Percentiles rank a stretch among this genome's conserved stretches.
Evolutionary conservation across 768 basidiomycete species (phyloP).

Genomic region (Lactarius indigo): DNA sequence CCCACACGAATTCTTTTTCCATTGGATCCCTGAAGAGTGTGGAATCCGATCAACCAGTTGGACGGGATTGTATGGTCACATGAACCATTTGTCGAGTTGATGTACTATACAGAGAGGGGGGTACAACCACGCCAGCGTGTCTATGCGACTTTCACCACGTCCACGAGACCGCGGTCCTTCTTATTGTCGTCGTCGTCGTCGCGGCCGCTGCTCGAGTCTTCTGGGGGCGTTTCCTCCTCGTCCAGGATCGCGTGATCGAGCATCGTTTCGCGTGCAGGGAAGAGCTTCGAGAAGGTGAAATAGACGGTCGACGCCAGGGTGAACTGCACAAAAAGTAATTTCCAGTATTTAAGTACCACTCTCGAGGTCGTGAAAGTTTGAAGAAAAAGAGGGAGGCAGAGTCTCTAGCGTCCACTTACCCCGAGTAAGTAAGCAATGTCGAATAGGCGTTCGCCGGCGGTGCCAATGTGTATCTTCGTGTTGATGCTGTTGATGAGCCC

Average conservation of each 20-base stretch:
- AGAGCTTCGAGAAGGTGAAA: slow-evolving; percentile 19
- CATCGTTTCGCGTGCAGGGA: slow-evolving; percentile 23
- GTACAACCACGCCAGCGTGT: background rate
- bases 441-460: slow-evolving; percentile 48
- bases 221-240: background rate
- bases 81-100: background rate
- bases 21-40: background rate
- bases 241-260: slow-evolving; percentile 21
- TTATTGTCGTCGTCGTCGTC: background rate
- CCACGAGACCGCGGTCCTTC: background rate
- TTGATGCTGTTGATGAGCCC: slow-evolving; percentile 78
- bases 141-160: background rate
- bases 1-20: background rate
- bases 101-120: background rate
- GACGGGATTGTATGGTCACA: background rate
- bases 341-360: background rate
- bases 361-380: background rate
- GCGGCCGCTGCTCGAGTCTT: background rate
- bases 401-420: slow-evolving; percentile 34
- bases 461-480: slow-evolving; percentile 56
- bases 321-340: slow-evolving; percentile 12
- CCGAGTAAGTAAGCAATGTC: slow-evolving; percentile 77
- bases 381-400: background rate
- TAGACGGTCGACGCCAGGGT: slow-evolving; percentile 20
- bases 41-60: background rate